Evolutionary conservation across 805 yeast species (phyloP), one percentile per base, ranked within the genome.

Genomic region (Blastobotrys mokoenaii): DNA sequence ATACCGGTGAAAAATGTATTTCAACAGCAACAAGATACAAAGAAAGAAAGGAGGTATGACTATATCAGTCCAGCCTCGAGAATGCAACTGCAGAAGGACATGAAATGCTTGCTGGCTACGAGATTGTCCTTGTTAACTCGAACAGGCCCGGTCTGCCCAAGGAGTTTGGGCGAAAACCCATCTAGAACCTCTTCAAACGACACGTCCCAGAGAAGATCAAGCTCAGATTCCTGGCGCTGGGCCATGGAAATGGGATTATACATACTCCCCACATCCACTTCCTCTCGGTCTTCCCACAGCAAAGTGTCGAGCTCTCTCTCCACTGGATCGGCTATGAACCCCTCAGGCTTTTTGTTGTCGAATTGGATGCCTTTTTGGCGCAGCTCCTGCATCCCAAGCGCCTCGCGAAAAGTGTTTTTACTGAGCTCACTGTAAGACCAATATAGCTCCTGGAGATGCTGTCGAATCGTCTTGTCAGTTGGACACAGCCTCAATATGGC

Each of bases 331-430:
- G 27, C 4, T 22, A 22, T 22, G 27, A 22, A 22, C 8, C 7
- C 27, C 27, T 22, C 27, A 4, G 7, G 27, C 27, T 22, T 22
- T 4, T 22, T 22, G 8, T 22, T 22, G 27, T 22, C 27, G 27
- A 22, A 22, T 8, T 22, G 27, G 8, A 22, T 22, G 27, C 27
- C 27, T 7, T 38, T 22, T 11, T 22, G 16, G 10, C 15, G 14
- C 12, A 25, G 22, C 8, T n/a, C 11, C 12, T 38, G 31, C 16
- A 38, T 38, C 6, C n/a, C 25, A 38, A 46, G 35, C 27, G 50
- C 52, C 12, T 46, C 47, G 17, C 47, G 40, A 32, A 50, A 50
- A 7, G 49, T 47, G 10, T 38, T 31, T 31, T 48, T 48, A 18
- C 44, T 27, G 17, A 48, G 34, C 2, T 46, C 49, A 8, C 30